Conservation (phyloP, 768 basidiomycete genomes). For the Astraeus odoratus region DNA sequence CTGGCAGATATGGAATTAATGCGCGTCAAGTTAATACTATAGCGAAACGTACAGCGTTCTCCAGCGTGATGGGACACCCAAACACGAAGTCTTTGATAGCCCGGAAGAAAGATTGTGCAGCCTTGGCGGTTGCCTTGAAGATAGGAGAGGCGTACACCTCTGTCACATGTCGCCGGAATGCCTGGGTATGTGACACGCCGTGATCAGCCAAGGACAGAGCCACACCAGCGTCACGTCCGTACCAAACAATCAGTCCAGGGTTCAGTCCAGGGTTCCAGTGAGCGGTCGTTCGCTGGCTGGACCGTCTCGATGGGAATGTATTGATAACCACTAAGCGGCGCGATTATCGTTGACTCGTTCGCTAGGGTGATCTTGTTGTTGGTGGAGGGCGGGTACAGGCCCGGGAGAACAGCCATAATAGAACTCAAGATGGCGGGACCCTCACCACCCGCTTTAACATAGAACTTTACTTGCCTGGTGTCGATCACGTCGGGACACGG, state of each 20-base stretch:
- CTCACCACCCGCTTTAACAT: no score
- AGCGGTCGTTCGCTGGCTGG: slow-evolving; percentile 17
- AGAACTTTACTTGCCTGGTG: no score
- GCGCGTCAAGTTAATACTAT: no score
- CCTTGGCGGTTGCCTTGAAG: slow-evolving; percentile 16
- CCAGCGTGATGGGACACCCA: slow-evolving; percentile 17
- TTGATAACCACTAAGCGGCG: slow-evolving; percentile 13
- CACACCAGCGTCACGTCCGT: not conserved
- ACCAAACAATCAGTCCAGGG: slow-evolving; percentile 52
- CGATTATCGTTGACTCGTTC: slow-evolving; percentile 10
- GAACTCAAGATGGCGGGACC: no score
- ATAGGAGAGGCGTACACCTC: slow-evolving; percentile 23
- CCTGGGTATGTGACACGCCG: slow-evolving; percentile 4
- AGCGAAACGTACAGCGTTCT: slow-evolving; percentile 32
- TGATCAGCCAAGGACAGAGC: not conserved
- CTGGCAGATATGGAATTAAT: no score
- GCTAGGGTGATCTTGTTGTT: slow-evolving; percentile 14
- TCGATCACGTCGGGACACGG: no score
- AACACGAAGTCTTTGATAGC: slow-evolving; percentile 20
- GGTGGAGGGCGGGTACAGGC: slow-evolving; percentile 5
- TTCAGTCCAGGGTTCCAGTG: slow-evolving; percentile 65
- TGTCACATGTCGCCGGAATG: slow-evolving; percentile 16
- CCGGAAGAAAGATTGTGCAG: slow-evolving; percentile 19
- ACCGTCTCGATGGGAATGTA: slow-evolving; percentile 16
- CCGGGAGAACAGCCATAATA: slow-evolving; percentile 7